phyloP scores from a whole-genome alignment of 2,329 filamentous ascomycete genomes.

The Fusarium sacchari region DNA sequence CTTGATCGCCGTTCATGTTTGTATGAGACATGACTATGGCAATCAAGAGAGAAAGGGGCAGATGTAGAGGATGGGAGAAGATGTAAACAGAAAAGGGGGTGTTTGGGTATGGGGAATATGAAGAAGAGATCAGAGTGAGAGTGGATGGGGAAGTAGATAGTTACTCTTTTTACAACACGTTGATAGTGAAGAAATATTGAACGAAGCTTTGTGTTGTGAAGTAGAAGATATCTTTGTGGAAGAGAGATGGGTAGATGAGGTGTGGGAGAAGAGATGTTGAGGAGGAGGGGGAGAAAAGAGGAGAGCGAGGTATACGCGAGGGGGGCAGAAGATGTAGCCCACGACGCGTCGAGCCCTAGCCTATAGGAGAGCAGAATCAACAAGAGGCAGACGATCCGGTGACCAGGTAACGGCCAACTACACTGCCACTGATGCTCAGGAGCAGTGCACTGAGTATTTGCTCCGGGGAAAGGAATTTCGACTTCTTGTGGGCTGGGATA shows the following conservation, averaged over 20 bases:
- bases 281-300: background rate
- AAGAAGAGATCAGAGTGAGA: background rate
- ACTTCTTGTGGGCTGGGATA: background rate
- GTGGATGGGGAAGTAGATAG: too few relatives aligned
- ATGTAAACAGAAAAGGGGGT: background rate
- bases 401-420: background rate
- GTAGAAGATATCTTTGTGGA: background rate
- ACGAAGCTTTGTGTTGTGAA: background rate
- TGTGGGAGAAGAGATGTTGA: background rate
- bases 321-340: background rate
- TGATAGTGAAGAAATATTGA: background rate
- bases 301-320: background rate
- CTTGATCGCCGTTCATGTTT: background rate
- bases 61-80: rapidly evolving
- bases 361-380: background rate
- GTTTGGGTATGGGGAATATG: background rate
- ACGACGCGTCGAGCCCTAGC: background rate
- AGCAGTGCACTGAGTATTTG: background rate
- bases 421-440: background rate
- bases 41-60: background rate
- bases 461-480: background rate
- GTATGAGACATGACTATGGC: background rate
- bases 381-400: background rate
- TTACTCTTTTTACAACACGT: background rate
- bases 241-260: background rate